Evolutionary conservation across 768 basidiomycete species (phyloP).

Genomic region (Termitomyces eurrhizus): DNA sequence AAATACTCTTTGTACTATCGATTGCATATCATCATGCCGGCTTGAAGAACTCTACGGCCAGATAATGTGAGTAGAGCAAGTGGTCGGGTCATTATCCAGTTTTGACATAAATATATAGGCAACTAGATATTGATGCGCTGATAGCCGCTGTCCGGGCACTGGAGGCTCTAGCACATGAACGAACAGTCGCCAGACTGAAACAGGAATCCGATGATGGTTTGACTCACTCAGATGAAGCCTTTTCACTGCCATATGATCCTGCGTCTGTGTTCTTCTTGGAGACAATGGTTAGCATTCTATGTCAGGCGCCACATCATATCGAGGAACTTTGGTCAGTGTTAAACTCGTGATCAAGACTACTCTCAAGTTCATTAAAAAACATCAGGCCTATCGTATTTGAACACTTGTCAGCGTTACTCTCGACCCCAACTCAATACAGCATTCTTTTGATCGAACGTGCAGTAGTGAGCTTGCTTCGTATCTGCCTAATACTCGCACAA

Average conservation of each 20-base stretch:
- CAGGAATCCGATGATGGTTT: constrained; percentile 61
- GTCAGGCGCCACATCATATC: constrained; percentile 71
- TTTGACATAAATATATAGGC: constrained; percentile 37
- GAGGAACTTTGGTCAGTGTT: constrained; percentile 83
- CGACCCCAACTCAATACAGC: constrained; percentile 77
- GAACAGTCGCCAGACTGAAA: constrained; percentile 77
- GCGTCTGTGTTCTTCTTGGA: constrained; percentile 93
- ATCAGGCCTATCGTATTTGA: constrained; percentile 92
- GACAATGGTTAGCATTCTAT: constrained; percentile 88
- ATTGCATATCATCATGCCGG: constrained; percentile 91
- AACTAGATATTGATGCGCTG: constrained; percentile 75
- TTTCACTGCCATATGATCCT: constrained; percentile 86
- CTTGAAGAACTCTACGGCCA: constrained; percentile 93
- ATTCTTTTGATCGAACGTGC: constrained; percentile 91
- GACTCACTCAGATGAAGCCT: constrained; percentile 36
- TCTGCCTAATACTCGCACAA: constrained; percentile 80
- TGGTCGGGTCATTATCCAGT: not conserved
- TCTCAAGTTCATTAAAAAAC: constrained; percentile 1
- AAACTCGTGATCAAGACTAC: not conserved
- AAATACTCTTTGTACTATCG: constrained; percentile 90
- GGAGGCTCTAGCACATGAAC: constrained; percentile 85
- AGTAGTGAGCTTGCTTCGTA: constrained; percentile 79
- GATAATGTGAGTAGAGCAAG: constrained; percentile 64
- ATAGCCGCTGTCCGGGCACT: constrained; percentile 83
- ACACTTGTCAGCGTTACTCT: constrained; percentile 80